A percentile compares a stretch with the other conserved stretches of the same genome.
Evolutionary conservation across 2,329 filamentous ascomycete species (phyloP).

Genomic region (Catunica adiposa): DNA sequence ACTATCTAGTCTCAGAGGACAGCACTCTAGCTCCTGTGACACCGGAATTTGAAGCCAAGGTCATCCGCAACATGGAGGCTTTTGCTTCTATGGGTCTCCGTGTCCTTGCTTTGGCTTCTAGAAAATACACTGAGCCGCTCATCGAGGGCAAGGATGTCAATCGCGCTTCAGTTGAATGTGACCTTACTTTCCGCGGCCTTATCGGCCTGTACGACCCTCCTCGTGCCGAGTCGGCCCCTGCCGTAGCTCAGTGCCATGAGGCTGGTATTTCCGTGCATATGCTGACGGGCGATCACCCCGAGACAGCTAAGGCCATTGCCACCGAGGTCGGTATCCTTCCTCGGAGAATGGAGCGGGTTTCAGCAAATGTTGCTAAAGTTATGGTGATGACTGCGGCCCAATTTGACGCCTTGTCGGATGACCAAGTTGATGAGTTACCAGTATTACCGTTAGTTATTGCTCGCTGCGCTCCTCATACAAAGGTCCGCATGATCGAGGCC

Average conservation of each 20-base stretch:
- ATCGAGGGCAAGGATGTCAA: constrained; percentile 29
- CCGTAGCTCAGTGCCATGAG: constrained; percentile 40
- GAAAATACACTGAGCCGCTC: constrained; percentile 21
- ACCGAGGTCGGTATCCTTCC: constrained; percentile 44
- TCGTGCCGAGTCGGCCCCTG: constrained; percentile 45
- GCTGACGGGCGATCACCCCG: constrained; percentile 50
- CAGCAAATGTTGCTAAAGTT: constrained; percentile 35
- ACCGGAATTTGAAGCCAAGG: constrained; percentile 34
- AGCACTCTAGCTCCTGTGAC: constrained; percentile 26
- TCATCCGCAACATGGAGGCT: constrained; percentile 47
- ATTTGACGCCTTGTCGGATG: constrained; percentile 47
- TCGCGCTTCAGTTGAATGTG: constrained; percentile 39
- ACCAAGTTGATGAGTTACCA: constrained; percentile 46
- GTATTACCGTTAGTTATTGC: constrained; percentile 52
- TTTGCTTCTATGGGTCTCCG: constrained; percentile 47
- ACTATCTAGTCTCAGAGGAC: constrained; percentile 23
- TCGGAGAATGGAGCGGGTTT: constrained; percentile 30
- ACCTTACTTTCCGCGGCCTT: constrained; percentile 48
- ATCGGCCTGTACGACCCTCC: constrained; percentile 58
- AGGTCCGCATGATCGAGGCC: constrained; percentile 59
- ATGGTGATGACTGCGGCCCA: constrained; percentile 49
- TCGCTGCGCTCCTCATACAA: constrained; percentile 52
- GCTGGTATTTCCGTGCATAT: constrained; percentile 52
- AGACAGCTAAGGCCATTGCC: constrained; percentile 46
- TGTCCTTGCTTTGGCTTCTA: constrained; percentile 48